Percentiles rank a stretch among this genome's conserved stretches.
These are phyloP conservation scores for Salmacisia buchloeana DNA, from an alignment of 1,284 basidiomycete genomes.

Conservation along the genomic window DNA sequence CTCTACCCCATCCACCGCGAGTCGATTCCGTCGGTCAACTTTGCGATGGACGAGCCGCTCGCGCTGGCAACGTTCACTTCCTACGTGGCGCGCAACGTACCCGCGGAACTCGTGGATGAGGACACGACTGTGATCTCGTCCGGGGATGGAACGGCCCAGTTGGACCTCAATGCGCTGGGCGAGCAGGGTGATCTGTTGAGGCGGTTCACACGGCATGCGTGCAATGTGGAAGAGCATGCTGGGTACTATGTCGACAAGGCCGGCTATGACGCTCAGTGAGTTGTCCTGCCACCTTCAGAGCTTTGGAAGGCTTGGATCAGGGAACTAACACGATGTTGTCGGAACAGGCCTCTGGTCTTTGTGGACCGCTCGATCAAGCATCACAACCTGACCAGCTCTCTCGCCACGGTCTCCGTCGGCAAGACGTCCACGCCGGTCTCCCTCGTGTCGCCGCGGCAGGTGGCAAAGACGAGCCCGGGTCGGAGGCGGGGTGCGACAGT, in stretches of 20 bases:
- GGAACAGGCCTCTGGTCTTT: neutral
- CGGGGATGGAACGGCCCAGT: neutral
- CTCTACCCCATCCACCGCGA: slow-evolving; percentile 32
- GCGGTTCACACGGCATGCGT: slow-evolving; percentile 31
- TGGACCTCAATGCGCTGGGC: neutral
- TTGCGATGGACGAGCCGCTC: slow-evolving; percentile 32
- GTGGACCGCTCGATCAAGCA: neutral
- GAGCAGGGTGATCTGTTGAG: slow-evolving; percentile 16
- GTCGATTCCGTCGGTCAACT: slow-evolving; percentile 25
- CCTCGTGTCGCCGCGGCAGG: neutral
- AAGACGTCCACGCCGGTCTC: neutral
- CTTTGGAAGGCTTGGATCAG: neutral
- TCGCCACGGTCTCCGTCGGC: neutral
- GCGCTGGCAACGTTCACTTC: slow-evolving; percentile 31
- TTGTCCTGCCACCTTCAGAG: neutral
- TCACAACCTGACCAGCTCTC: neutral
- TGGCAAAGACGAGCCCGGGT: neutral
- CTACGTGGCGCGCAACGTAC: slow-evolving; percentile 21
- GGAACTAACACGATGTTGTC: too few species aligned
- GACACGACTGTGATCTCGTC: neutral
- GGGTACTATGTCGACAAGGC: slow-evolving; percentile 33
- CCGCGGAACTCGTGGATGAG: slow-evolving; percentile 17
- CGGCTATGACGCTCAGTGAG: slow-evolving; percentile 25
- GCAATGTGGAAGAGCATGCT: slow-evolving; percentile 31
- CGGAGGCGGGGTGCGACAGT: neutral